Evolutionary conservation across 1,139 yeast genomes (phyloP).

Genomic region (Saccharomycopsis crataegensis): DNA sequence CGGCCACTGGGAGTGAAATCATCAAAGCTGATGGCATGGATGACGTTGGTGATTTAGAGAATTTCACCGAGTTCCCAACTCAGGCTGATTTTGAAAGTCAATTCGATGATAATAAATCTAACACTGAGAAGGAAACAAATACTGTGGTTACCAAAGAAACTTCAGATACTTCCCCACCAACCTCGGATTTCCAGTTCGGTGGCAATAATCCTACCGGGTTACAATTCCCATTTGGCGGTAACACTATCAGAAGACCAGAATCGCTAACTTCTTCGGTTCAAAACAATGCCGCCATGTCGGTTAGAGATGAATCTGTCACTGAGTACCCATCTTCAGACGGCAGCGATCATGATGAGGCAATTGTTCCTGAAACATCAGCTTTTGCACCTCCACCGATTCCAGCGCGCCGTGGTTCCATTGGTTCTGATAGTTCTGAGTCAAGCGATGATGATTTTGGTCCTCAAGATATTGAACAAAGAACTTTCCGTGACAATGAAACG

Average conservation of each 20-base stretch:
- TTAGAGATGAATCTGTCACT: conserved; percentile 33
- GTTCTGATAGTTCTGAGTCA: background rate
- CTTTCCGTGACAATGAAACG: background rate
- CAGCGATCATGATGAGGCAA: background rate
- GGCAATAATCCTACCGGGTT: conserved; percentile 5
- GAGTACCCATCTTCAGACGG: background rate
- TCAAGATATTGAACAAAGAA: background rate
- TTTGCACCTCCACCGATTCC: background rate
- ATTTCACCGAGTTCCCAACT: conserved; percentile 16
- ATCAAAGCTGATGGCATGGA: background rate
- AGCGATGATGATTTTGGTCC: background rate
- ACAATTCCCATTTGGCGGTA: conserved; percentile 22
- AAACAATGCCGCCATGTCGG: conserved; percentile 86
- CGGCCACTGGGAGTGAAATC: background rate
- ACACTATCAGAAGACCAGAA: conserved; percentile 50
- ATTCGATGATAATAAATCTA: conserved; percentile 11
- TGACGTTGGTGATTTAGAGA: background rate
- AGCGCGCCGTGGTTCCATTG: background rate
- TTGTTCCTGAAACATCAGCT: background rate
- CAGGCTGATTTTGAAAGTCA: conserved; percentile 18
- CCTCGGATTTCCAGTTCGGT: conserved; percentile 19
- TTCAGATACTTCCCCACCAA: conserved; percentile 16
- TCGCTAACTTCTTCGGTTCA: conserved; percentile 87
- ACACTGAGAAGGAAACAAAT: conserved; percentile 13
- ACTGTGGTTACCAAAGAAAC: conserved; percentile 14